Conservation (phyloP, 768 basidiomycete species). For the Lactifluus subvellereus region DNA sequence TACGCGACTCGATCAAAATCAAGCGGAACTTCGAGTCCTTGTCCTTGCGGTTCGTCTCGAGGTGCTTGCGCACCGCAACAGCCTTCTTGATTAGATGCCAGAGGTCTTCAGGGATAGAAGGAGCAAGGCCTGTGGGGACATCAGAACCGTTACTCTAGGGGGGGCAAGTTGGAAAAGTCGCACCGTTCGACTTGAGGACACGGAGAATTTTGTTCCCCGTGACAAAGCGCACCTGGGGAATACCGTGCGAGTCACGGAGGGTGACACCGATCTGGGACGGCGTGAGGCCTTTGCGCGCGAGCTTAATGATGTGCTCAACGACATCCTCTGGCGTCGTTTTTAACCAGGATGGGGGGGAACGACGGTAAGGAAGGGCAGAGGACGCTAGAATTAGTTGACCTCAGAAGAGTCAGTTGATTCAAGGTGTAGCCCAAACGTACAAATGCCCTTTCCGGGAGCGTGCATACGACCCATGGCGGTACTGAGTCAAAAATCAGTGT, state of each 20-base stretch:
- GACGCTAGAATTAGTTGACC: constrained; percentile 45
- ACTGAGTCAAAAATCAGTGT: constrained; percentile 25
- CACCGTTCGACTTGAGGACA: constrained; percentile 92
- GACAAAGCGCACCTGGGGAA: constrained; percentile 96
- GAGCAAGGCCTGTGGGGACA: constrained; percentile 75
- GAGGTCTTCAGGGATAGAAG: constrained; percentile 97
- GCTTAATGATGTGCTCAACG: constrained; percentile 93
- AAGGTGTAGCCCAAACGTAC: constrained; percentile 40
- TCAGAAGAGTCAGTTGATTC: constrained; percentile 12
- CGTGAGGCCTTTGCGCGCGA: constrained; percentile 95
- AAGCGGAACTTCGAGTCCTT: constrained; percentile 97
- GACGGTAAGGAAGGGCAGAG: constrained; percentile 96
- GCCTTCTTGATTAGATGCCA: constrained; percentile 99
- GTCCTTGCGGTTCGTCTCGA: constrained; percentile 97
- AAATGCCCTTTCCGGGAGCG: constrained; percentile 99
- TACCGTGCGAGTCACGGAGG: constrained; percentile 96
- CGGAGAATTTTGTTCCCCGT: constrained; percentile 99
- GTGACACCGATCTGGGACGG: constrained; percentile 98
- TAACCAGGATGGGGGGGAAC: constrained; percentile 92
- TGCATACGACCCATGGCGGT: constrained; percentile 93
- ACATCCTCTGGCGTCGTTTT: constrained; percentile 95
- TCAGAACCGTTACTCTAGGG: constrained; percentile 6
- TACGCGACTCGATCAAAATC: constrained; percentile 98
- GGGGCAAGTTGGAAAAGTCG: constrained; percentile 29
- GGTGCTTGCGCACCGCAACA: constrained; percentile 97